phyloP scores from a whole-genome alignment of 2,329 filamentous ascomycete species.

The Nigrospora oryzae region DNA sequence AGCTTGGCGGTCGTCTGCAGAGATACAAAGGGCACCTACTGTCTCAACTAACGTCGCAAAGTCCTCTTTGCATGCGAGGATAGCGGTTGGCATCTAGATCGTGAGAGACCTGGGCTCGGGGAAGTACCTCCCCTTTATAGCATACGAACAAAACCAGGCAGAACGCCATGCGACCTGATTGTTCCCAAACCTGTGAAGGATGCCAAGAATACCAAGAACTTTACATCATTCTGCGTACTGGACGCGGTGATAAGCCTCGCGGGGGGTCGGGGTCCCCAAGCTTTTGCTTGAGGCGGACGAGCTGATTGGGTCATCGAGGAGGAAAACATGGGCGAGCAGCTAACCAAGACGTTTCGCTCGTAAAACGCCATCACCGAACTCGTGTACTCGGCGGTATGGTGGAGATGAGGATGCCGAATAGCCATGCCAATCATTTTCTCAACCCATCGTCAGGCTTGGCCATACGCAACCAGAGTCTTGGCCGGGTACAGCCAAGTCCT shows the following conservation, averaged over 20 bases:
- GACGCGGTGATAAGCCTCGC: not conserved
- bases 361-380: not conserved
- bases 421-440: not conserved
- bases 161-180: not conserved
- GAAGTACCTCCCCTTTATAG: conserved; percentile 3
- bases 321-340: conserved; percentile 1
- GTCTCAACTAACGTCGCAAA: not conserved
- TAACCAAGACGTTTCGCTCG: not conserved
- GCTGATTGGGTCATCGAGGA: conserved; percentile 1
- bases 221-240: conserved; percentile 4
- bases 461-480: not conserved
- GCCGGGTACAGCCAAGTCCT: conserved; percentile 1
- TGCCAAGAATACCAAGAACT: conserved; percentile 5
- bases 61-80: not conserved
- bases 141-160: not conserved
- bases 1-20: not conserved
- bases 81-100: conserved; percentile 1
- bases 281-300: not conserved
- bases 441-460: conserved; percentile 2
- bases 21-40: too few relatives aligned
- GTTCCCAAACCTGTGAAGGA: not conserved
- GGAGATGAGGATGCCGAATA: conserved; percentile 3
- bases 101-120: not conserved
- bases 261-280: not conserved
- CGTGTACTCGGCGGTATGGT: not conserved